These are phyloP conservation scores for Eucalyptus tenuipes DNA, from an alignment of 345 rosid genomes.

Conservation along the genomic window DNA sequence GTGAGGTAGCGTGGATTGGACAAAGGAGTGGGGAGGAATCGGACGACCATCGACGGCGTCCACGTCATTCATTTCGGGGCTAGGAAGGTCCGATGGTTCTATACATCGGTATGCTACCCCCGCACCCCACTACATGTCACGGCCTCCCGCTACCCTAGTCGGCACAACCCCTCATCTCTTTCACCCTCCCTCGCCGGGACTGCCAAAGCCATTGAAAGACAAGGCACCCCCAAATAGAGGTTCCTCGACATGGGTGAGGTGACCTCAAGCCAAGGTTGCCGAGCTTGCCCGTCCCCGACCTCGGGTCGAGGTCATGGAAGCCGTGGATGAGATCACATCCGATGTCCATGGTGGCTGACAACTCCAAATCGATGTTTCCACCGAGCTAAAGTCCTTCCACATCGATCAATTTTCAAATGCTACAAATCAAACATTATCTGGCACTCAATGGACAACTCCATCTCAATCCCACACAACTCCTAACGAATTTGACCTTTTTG, in stretches of 20 bases:
- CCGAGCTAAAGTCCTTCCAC: not conserved
- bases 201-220: not conserved
- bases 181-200: not conserved
- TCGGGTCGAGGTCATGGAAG: not conserved
- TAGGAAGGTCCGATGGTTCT: not conserved
- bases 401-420: not conserved
- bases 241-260: not conserved
- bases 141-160: not conserved
- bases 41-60: accelerated
- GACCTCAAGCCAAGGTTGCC: not conserved
- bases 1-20: not conserved
- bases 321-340: not conserved
- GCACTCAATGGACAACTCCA: not conserved
- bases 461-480: not conserved
- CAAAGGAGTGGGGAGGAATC: not conserved
- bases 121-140: accelerated
- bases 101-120: not conserved
- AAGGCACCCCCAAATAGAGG: not conserved
- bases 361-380: not conserved
- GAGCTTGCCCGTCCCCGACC: not conserved
- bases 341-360: not conserved
- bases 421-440: not conserved
- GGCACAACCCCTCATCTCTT: not conserved
- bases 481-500: not conserved
- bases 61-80: accelerated